A percentile compares a stretch with the other conserved stretches of the same genome.
These are phyloP conservation scores for Amylostereum chailletii DNA, from an alignment of 1,284 basidiomycete genomes.

Conservation along the genomic window DNA sequence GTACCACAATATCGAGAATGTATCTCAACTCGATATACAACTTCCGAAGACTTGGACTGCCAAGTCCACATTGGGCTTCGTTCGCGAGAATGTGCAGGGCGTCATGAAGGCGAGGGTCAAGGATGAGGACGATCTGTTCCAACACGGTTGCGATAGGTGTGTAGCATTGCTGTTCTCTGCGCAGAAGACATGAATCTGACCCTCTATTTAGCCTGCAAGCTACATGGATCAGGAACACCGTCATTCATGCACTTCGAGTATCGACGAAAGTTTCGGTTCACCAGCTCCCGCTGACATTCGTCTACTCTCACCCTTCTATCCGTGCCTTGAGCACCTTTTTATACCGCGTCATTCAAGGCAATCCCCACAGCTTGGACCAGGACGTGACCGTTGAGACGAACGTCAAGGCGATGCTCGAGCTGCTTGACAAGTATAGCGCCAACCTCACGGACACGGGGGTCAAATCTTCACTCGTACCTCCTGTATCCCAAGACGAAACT, in stretches of 20 bases:
- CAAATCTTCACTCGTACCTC: neutral
- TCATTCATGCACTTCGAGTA: constrained; percentile 23
- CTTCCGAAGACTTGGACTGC: constrained; percentile 21
- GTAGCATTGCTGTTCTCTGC: neutral
- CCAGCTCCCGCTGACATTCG: constrained; percentile 1
- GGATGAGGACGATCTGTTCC: constrained; percentile 33
- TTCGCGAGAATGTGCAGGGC: constrained; percentile 18
- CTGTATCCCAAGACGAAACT: neutral
- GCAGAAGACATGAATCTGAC: neutral
- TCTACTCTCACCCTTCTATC: constrained; percentile 4
- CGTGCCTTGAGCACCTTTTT: neutral
- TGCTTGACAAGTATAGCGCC: constrained; percentile 2
- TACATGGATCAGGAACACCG: constrained; percentile 31
- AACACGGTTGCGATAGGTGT: constrained; percentile 36
- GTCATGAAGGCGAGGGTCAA: constrained; percentile 17
- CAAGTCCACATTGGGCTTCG: constrained; percentile 17
- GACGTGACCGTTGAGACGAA: neutral
- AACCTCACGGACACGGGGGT: neutral
- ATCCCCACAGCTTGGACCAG: neutral
- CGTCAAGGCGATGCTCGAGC: neutral
- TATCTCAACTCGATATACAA: constrained; percentile 13
- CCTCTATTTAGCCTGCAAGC: constrained; percentile 27
- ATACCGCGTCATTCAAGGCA: neutral
- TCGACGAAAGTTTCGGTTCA: constrained; percentile 1
- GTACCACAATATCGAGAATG: constrained; percentile 17